Conservation (phyloP, 1,139 yeast genomes). For the Yamadazyma conglobata region DNA sequence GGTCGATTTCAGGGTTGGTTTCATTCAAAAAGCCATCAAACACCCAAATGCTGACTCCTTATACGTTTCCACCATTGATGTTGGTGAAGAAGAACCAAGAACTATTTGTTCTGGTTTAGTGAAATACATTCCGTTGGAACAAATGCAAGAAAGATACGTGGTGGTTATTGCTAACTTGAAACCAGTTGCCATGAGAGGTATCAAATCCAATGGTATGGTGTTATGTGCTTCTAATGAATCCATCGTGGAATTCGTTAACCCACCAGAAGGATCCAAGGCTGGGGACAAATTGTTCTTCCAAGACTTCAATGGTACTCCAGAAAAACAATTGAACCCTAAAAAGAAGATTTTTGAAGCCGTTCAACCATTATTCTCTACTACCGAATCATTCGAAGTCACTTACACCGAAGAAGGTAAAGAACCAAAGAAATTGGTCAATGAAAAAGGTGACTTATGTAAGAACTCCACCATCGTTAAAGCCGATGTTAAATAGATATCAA, state of each 20-base stretch:
- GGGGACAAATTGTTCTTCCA: slow-evolving; percentile 97
- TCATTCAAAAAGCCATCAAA: slow-evolving; percentile 91
- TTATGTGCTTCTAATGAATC: slow-evolving; percentile 79
- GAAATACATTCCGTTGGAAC: slow-evolving; percentile 44
- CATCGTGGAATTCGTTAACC: slow-evolving; percentile 85
- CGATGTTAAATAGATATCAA: slow-evolving; percentile 53
- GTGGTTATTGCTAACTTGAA: slow-evolving; percentile 59
- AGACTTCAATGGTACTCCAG: slow-evolving; percentile 84
- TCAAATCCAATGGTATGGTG: slow-evolving; percentile 95
- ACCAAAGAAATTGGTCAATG: slow-evolving; percentile 73
- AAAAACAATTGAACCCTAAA: slow-evolving; percentile 93
- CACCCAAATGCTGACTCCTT: slow-evolving; percentile 98
- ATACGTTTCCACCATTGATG: slow-evolving; percentile 92
- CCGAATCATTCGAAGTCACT: slow-evolving; percentile 69
- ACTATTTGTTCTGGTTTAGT: slow-evolving; percentile 93
- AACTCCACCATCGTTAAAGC: slow-evolving; percentile 67
- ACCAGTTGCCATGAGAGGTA: slow-evolving; percentile 74
- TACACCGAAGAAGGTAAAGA: slow-evolving; percentile 80
- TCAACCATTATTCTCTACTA: slow-evolving; percentile 88
- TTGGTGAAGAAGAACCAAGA: slow-evolving; percentile 96
- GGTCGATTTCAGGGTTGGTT: slow-evolving; percentile 93
- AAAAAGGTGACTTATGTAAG: slow-evolving; percentile 69
- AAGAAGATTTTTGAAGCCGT: slow-evolving; percentile 96
- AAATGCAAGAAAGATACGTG: slow-evolving; percentile 47
- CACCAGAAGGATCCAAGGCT: slow-evolving; percentile 90